Conservation (phyloP, 192 early-diverging fungal genomes). For the Backusella parvicylindrica region DNA sequence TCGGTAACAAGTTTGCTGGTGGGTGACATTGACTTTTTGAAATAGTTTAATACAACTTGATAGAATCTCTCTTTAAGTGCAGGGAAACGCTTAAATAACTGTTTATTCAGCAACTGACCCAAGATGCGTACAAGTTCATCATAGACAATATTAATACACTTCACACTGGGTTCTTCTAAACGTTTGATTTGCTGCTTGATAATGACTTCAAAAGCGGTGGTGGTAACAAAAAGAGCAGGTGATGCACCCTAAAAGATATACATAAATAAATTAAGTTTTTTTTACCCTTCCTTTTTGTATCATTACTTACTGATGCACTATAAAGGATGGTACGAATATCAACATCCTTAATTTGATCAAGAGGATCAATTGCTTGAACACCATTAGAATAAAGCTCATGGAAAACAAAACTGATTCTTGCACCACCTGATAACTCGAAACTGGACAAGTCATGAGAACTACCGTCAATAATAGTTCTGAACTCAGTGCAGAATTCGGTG, state of each 20-base stretch:
- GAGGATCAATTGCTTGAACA: conserved; percentile 92
- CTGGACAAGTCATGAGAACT: conserved; percentile 92
- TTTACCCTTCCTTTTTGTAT: not conserved
- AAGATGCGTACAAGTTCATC: conserved; percentile 98
- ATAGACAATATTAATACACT: conserved; percentile 94
- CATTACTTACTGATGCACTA: conserved; percentile 85
- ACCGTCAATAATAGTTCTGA: conserved; percentile 93
- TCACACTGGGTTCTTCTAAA: conserved; percentile 95
- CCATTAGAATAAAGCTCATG: conserved; percentile 95
- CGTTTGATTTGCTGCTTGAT: conserved; percentile 99
- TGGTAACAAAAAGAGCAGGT: conserved; percentile 96
- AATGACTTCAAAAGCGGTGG: conserved; percentile 96
- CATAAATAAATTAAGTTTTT: not conserved
- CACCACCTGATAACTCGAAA: conserved; percentile 95
- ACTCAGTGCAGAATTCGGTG: conserved; percentile 98
- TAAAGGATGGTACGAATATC: conserved; percentile 99
- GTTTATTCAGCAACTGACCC: conserved; percentile 87
- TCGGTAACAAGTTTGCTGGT: conserved; percentile 95
- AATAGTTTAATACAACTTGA: conserved; percentile 89
- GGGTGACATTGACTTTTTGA: conserved; percentile 85
- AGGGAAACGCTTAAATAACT: conserved; percentile 96
- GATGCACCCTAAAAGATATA: conserved; percentile 80
- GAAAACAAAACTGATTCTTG: conserved; percentile 98
- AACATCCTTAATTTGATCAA: conserved; percentile 98
- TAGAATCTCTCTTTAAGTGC: conserved; percentile 90